Percentiles rank a stretch among this genome's conserved stretches.
Evolutionary conservation across 352 stramenopile genomes (phyloP).

Genomic region (Phytophthora pluvialis): DNA sequence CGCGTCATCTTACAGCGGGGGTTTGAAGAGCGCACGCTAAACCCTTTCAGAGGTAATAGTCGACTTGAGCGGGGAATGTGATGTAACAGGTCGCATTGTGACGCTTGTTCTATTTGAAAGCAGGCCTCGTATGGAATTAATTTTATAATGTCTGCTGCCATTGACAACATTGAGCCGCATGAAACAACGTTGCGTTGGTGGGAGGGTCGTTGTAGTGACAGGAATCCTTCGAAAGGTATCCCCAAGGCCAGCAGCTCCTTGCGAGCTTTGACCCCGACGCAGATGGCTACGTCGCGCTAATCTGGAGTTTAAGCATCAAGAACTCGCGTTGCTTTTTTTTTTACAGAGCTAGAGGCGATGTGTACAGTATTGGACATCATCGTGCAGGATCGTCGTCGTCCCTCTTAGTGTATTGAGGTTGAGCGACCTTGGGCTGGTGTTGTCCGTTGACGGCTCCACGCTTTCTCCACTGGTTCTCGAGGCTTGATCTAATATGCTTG

Average conservation of each 20-base stretch:
- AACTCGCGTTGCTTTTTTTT: slow-evolving; percentile 17
- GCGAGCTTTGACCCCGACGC: slow-evolving; percentile 37
- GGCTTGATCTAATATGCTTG: too few species aligned
- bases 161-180: background rate
- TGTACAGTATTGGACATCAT: too few species aligned
- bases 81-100: too few species aligned
- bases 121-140: too few species aligned
- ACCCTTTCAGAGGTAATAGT: background rate
- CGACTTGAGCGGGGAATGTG: background rate
- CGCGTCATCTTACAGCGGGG: slow-evolving; percentile 7
- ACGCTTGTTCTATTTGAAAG: too few species aligned
- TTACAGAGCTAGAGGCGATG: too few species aligned
- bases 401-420: too few species aligned
- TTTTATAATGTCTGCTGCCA: too few species aligned
- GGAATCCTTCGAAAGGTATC: slow-evolving; percentile 34
- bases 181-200: background rate
- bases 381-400: too few species aligned
- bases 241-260: slow-evolving; percentile 50
- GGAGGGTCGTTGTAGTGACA: background rate
- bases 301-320: slow-evolving; percentile 44
- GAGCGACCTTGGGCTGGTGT: too few species aligned
- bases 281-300: slow-evolving; percentile 44
- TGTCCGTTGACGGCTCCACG: too few species aligned
- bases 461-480: too few species aligned
- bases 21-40: background rate